Base-by-base conservation (phyloP, 495 filamentous ascomycete genomes). In the Xylaria venustula region DNA sequence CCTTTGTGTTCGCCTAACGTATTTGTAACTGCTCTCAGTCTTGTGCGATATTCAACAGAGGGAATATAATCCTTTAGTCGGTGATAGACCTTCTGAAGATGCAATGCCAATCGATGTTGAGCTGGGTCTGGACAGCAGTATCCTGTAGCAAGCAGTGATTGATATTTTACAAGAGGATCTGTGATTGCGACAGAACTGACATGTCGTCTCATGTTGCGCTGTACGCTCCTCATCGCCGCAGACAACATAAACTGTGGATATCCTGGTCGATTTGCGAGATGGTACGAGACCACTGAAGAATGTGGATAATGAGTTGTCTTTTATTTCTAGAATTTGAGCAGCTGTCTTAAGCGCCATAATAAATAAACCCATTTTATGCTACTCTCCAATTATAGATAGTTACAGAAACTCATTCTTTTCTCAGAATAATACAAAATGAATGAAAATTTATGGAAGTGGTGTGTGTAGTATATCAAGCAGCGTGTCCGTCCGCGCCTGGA, bases 121-220 rank as follows among this genome's bases (percentile, higher is more conserved):
- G 87, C 75, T 0, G 81, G 79, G 72, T 90, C 88, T 12, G 84
- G 86, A 22, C 71, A 65, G 61, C 85, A 86, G 32, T 72, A 60
- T 45, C 85, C 83, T 0, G 85, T 85, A 40, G 84, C 77, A 11
- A 90, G 67, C 3, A 90, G 72, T 2, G 85, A 72, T 23, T 84
- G 79, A 67, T 90, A 92, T 52, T 88, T 83, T 58, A 89, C 77
- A 36, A 90, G 74, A 4, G 88, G 89, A 66, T 90, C 88, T 7
- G 89, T 89, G 64, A 92, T 90, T 48, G 86, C 79, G 20, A 90
- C 57, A 42, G 73, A 75, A 53, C 73, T 74, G 34, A 72, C 64
- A 15, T 67, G 64, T 59, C 69, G 66, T 55, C 68, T 77, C 47
- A 69, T 75, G 60, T 75, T 75, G 63, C 14, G 54, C 2, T 19